These are phyloP conservation scores for Eurotiales sp. DNA, from an alignment of 2,329 filamentous ascomycete species.

Conservation along the genomic window DNA sequence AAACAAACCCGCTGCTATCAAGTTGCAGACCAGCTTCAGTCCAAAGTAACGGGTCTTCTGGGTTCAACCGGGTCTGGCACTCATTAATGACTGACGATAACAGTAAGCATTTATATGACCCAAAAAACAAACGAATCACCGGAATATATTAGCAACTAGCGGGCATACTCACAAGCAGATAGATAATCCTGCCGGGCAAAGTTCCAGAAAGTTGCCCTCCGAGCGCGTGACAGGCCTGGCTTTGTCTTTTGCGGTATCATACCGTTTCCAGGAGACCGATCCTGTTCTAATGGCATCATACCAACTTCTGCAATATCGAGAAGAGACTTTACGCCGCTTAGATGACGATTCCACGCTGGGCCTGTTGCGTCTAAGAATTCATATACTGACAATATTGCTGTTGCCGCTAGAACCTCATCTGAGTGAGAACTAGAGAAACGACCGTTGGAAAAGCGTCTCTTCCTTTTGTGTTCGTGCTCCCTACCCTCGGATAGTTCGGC, in stretches of 20 bases:
- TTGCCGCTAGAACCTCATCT: slow-evolving; percentile 62
- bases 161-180: slow-evolving; percentile 51
- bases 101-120: too few species aligned
- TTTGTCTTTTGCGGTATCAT: slow-evolving; percentile 27
- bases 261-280: slow-evolving; percentile 40
- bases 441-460: slow-evolving; percentile 42
- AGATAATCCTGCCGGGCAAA: slow-evolving; percentile 64
- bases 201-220: slow-evolving; percentile 63
- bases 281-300: slow-evolving; percentile 37
- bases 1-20: slow-evolving; percentile 51
- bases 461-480: slow-evolving; percentile 44
- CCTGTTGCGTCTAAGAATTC: slow-evolving; percentile 65
- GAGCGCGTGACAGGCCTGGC: slow-evolving; percentile 51
- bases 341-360: slow-evolving; percentile 60
- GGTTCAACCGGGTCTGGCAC: slow-evolving; percentile 57
- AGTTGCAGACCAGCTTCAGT: slow-evolving; percentile 60
- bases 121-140: too few species aligned
- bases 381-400: slow-evolving; percentile 64
- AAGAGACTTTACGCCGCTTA: slow-evolving; percentile 63
- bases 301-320: slow-evolving; percentile 47
- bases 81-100: slow-evolving; percentile 50
- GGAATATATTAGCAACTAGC: too few species aligned
- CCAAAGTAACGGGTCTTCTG: slow-evolving; percentile 61
- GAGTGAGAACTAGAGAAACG: slow-evolving; percentile 37
- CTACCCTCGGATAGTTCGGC: slow-evolving; percentile 29